Base-by-base conservation (phyloP, 2,329 filamentous ascomycete genomes). In the Ceratocystis albifundus region DNA sequence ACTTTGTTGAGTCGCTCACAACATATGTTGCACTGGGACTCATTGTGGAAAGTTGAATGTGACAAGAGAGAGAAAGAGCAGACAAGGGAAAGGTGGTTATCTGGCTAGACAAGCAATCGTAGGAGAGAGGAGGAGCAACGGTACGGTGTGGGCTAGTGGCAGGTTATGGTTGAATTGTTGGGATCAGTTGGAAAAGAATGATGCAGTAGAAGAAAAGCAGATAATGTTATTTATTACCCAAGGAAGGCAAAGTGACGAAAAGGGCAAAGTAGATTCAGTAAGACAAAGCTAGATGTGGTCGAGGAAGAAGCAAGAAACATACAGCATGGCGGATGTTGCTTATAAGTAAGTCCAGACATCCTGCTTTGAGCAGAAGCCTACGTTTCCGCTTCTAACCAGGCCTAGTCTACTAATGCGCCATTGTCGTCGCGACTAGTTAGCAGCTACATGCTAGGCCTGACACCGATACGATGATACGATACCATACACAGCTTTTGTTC, bases 1-100 rank as follows among this genome's bases (percentile, higher is more conserved):
- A 30, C 28, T 30, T 36, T 15, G 55, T 7, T 46, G 53, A 44
- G 48, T 62, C 62, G 59, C 68, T 68, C 4, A 68, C 64, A 15
- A 68, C 64, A 30, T 66, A 70, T 41, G 69, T 67, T 32, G 70
- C 69, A 66, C 74, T 74, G 67, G 75, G 75, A 66, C 73, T 74
- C 75, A 76, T 76, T 65, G 64, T 71, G 28, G 15, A 50, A 8
- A 28, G 3, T n/a, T 20, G 28, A 10, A 5, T 55, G 17, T 50
- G 61, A 46, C 20, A 25, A 50, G 62, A 25, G 22, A 50, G 22
- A 28, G 15, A 48, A 28, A 12, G 46, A 36, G 1, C n/a, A 63
- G n/a, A 22, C 12, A 22, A 25, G 8, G 20, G 22, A 28, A 25
- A 28, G 1, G 20, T 25, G 48, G 3, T 20, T 53, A 22, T 25